phyloP scores from a whole-genome alignment of 1,284 basidiomycete species.

The Ceratobasidium sp. region DNA sequence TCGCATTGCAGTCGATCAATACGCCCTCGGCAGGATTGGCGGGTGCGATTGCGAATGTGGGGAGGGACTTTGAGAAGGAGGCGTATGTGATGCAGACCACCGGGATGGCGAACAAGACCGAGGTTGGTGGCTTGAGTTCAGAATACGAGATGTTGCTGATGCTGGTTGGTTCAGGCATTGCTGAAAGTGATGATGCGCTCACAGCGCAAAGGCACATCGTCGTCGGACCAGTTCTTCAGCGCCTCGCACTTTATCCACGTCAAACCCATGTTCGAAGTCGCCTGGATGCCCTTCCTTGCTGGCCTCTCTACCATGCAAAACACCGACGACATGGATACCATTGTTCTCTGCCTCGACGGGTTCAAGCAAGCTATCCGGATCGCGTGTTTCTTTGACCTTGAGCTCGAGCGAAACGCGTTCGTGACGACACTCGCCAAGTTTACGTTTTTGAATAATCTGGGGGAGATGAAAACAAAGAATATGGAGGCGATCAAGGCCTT shows the following conservation, averaged over 20 bases:
- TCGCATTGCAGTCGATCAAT: constrained; percentile 56
- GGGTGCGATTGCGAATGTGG: constrained; percentile 84
- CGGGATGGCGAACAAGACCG: constrained; percentile 95
- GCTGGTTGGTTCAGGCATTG: constrained; percentile 67
- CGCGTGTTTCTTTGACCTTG: constrained; percentile 94
- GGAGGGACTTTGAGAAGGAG: constrained; percentile 92
- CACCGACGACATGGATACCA: constrained; percentile 89
- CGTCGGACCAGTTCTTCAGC: constrained; percentile 88
- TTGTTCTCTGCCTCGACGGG: constrained; percentile 92
- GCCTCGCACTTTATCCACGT: constrained; percentile 96
- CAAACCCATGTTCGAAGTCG: constrained; percentile 96
- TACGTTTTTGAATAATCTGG: constrained; percentile 94
- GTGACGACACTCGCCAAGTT: constrained; percentile 98
- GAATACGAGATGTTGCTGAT: too few relatives aligned
- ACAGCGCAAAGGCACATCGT: constrained; percentile 76
- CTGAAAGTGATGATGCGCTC: constrained; percentile 90
- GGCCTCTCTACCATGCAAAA: constrained; percentile 93
- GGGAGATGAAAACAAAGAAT: constrained; percentile 98
- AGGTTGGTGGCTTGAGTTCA: constrained; percentile 64
- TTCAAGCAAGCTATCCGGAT: constrained; percentile 94
- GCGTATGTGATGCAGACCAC: constrained; percentile 93
- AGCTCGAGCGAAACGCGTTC: constrained; percentile 95
- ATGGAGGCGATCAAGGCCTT: constrained; percentile 97
- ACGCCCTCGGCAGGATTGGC: constrained; percentile 77
- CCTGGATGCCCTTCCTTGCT: constrained; percentile 96